Evolutionary conservation across 768 basidiomycete genomes (phyloP).

Genomic region (Phlebiopsis gigantea): DNA sequence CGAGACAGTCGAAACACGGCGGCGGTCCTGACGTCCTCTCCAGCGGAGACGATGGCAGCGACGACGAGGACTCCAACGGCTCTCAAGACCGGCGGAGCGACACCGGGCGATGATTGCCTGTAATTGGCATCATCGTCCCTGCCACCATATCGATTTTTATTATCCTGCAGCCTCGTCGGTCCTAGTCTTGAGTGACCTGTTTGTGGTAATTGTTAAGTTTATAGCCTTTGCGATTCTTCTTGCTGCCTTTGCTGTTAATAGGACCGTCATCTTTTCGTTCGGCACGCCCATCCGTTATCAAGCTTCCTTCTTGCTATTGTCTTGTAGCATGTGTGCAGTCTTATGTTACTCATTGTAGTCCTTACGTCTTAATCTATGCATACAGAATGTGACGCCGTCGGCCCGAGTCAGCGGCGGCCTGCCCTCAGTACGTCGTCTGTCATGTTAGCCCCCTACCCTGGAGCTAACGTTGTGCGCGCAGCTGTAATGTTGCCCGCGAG

Average conservation of each 20-base stretch:
- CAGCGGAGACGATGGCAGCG: conserved; percentile 23
- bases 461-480: neutral
- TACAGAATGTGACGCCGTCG: neutral
- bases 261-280: neutral
- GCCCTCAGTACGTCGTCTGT: neutral
- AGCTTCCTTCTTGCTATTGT: conserved; percentile 3
- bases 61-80: conserved; percentile 27
- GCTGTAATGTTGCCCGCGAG: neutral
- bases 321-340: conserved; percentile 3
- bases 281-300: conserved; percentile 3
- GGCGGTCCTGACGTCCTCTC: conserved; percentile 15
- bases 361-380: conserved; percentile 7
- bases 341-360: conserved; percentile 4
- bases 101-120: conserved; percentile 6
- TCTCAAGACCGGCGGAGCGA: conserved; percentile 24
- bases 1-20: conserved; percentile 2
- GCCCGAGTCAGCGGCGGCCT: neutral
- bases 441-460: neutral
- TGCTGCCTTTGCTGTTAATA: conserved; percentile 2
- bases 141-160: neutral
- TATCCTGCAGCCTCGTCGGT: neutral
- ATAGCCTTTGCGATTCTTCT: neutral
- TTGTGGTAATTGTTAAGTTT: conserved; percentile 5
- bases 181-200: neutral
- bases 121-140: neutral